Evolutionary conservation across 768 basidiomycete species (phyloP), one percentile per base, ranked within the genome.

Genomic region (Flagelloscypha sp.): DNA sequence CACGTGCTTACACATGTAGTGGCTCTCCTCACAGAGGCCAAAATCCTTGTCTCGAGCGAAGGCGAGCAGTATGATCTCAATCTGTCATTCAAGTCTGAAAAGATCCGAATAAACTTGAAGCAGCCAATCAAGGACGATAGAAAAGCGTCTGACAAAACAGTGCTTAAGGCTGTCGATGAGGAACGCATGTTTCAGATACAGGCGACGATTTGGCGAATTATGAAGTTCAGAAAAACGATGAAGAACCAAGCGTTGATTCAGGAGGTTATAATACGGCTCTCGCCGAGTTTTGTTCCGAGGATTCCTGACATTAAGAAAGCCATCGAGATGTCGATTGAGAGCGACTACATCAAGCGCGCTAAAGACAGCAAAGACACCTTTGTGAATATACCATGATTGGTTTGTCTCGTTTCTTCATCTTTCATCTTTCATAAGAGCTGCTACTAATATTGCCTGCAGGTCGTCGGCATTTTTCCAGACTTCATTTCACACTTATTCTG

Each of bases 231-330:
- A 19, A 79, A 78, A 70, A 73, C 72, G 48, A 69, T 79, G 69
- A 79, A 79, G 63, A 76, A 78, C 53, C 76, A 79, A 43, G 59
- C 68, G 0, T 48, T 79, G 45, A 76, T 79, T 40, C 66, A 70
- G 41, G 76, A 79, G 44, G 74, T 78, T 29, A 74, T 75, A 40
- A 66, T 70, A 21, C 76, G 78, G 51, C 72, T 79, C 44, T 67
- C 72, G 19, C 61, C 68, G 44, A 60, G 76, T 39, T 78, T 78
- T 58, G 68, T 73, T 9, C 80, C 82, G 24, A 79, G 78, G 57
- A 74, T 84, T 21, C 68, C 76, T 1, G 81, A 83, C 48, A 81
- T 84, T 61, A 84, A 84, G 55, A 81, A 73, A 72, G 76, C 76
- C 13, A 83, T 84, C 43, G 81, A 84, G 46, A 68, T 70, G 23